Conservation (phyloP, 768 basidiomycete species). For the Termitomyces sp. region DNA sequence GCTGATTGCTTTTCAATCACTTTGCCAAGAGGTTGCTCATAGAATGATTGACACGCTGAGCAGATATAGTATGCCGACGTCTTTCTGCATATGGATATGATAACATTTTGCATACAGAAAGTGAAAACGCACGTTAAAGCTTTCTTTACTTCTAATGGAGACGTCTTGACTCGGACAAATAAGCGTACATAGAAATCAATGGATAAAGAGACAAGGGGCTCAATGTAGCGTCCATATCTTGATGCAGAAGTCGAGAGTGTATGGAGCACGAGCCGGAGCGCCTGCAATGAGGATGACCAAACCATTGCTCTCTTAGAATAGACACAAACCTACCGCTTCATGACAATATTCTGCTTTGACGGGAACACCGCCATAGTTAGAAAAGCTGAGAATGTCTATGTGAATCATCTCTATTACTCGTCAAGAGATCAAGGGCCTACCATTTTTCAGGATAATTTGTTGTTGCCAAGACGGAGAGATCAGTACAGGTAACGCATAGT, state of each 20-base stretch:
- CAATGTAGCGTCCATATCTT: constrained; percentile 88
- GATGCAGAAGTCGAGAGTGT: constrained; percentile 81
- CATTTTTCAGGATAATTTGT: constrained; percentile 97
- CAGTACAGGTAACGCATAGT: constrained; percentile 94
- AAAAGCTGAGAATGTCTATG: constrained; percentile 33
- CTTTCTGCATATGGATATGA: constrained; percentile 46
- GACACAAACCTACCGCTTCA: constrained; percentile 61
- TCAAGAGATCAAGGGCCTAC: constrained; percentile 31
- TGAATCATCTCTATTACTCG: not conserved
- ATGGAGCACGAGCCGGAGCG: constrained; percentile 87
- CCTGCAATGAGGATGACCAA: constrained; percentile 39
- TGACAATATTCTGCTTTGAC: constrained; percentile 93
- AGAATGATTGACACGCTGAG: constrained; percentile 72
- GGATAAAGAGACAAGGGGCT: constrained; percentile 83
- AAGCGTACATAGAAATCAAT: constrained; percentile 97
- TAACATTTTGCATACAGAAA: not conserved
- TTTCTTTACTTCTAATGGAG: constrained; percentile 82
- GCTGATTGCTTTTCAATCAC: constrained; percentile 51
- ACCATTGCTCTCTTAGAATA: not conserved
- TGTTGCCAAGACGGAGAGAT: constrained; percentile 89
- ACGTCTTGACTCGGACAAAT: constrained; percentile 73
- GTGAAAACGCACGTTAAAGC: constrained; percentile 54
- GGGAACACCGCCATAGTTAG: constrained; percentile 92
- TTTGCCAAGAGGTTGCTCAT: constrained; percentile 82
- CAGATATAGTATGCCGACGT: constrained; percentile 85